Conservation (phyloP, 2,329 filamentous ascomycete species). For the Dactylonectria estremocensis region DNA sequence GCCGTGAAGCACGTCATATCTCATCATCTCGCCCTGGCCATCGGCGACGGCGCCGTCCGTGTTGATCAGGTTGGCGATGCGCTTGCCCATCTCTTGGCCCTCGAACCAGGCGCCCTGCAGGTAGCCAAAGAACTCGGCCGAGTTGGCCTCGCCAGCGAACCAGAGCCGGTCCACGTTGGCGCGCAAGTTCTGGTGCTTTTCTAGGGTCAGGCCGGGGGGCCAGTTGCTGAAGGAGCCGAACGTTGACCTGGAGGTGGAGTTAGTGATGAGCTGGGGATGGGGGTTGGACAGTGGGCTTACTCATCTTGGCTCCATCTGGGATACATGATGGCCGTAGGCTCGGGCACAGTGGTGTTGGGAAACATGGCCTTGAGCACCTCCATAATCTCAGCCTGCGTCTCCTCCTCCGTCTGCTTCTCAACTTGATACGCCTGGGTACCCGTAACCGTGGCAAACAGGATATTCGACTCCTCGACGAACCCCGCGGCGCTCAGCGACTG, state of each 20-base stretch:
- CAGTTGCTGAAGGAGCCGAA: slow-evolving; percentile 79
- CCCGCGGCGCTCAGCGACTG: slow-evolving; percentile 72
- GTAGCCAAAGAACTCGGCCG: slow-evolving; percentile 76
- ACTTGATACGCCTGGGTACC: slow-evolving; percentile 69
- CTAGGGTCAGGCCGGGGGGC: slow-evolving; percentile 74
- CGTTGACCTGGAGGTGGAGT: slow-evolving; percentile 53
- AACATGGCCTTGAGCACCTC: slow-evolving; percentile 74
- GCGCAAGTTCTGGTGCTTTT: slow-evolving; percentile 77
- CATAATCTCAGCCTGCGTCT: slow-evolving; percentile 71
- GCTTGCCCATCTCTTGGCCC: slow-evolving; percentile 64
- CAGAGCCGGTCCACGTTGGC: slow-evolving; percentile 74
- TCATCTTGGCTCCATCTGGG: slow-evolving; percentile 55
- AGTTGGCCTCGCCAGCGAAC: slow-evolving; percentile 77
- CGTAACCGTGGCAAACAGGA: slow-evolving; percentile 77
- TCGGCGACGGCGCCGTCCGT: slow-evolving; percentile 36
- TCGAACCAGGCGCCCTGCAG: slow-evolving; percentile 75
- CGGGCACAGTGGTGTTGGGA: slow-evolving; percentile 67
- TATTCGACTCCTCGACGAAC: slow-evolving; percentile 73
- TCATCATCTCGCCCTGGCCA: slow-evolving; percentile 40
- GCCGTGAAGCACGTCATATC: slow-evolving; percentile 52
- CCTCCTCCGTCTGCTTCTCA: slow-evolving; percentile 71
- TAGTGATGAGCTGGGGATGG: not conserved
- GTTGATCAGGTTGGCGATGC: slow-evolving; percentile 53
- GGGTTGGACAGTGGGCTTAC: slow-evolving; percentile 29
- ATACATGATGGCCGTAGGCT: slow-evolving; percentile 73